Evolutionary conservation across 495 filamentous ascomycete species (phyloP), one percentile per base, ranked within the genome.

Genomic region (Lineolata rhizophorae): DNA sequence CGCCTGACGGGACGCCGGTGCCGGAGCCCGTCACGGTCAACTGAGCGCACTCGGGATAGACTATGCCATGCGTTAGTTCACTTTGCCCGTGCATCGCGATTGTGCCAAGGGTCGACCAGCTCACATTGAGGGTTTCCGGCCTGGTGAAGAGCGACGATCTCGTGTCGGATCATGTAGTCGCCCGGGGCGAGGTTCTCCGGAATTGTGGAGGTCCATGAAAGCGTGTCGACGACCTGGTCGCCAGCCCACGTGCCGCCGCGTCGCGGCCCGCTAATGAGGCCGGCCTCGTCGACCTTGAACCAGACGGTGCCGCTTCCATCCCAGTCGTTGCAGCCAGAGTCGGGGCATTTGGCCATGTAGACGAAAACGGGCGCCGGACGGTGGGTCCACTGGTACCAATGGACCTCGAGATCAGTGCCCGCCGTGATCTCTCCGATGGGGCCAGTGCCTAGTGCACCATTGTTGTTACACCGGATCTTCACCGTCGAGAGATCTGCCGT

Each of bases 21-120:
- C 55, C 55, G 19, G 39, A 38, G 12, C 56, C 56, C 3, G 41
- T 41, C 10, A 61, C 48, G 20, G 40, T 51, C 16, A 61, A 30
- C 39, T 61, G 54, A 3, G 56, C 57, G 34, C 55, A 61, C 37
- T 59, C 48, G 30, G 54, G 41, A 32, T 56, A 59, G 40, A 57
- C 35, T 39, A n/a, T n/a, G n/a, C n/a, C n/a, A n/a, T n/a, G n/a
- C n/a, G n/a, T n/a, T n/a, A n/a, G n/a, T n/a, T n/a, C n/a, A n/a
- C n/a, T n/a, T n/a, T n/a, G n/a, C n/a, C n/a, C n/a, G n/a, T n/a
- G n/a, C n/a, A n/a, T n/a, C n/a, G n/a, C n/a, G n/a, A n/a, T n/a
- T n/a, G n/a, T n/a, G n/a, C n/a, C n/a, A n/a, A n/a, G n/a, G n/a
- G n/a, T n/a, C n/a, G n/a, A n/a, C 18, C 30, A 17, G 16, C 29